Percentiles rank a stretch among this genome's conserved stretches.
Evolutionary conservation across 2,329 filamentous ascomycete genomes (phyloP).

Genomic region (Beauveria brongniartii): DNA sequence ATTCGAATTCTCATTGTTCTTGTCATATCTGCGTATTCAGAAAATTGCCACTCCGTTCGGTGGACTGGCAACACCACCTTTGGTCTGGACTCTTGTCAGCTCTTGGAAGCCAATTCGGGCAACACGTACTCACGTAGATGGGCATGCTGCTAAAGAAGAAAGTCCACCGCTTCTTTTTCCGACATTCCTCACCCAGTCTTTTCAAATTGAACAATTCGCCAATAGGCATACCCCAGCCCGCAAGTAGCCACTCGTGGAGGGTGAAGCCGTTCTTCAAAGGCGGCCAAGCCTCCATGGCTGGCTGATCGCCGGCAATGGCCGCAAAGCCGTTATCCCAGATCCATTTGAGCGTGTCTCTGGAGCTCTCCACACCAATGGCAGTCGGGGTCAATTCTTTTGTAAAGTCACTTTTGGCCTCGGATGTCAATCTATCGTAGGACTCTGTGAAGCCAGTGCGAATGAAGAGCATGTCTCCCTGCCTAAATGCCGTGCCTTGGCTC

Average conservation of each 20-base stretch:
- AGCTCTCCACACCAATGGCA: conserved; percentile 37
- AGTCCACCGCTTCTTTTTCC: conserved; percentile 24
- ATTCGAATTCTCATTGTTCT: no score
- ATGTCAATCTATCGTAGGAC: conserved; percentile 30
- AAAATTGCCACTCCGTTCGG: conserved; percentile 32
- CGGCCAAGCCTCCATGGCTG: conserved; percentile 43
- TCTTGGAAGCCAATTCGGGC: background rate
- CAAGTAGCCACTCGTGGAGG: conserved; percentile 37
- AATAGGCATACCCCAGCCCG: conserved; percentile 44
- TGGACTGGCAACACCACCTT: conserved; percentile 30
- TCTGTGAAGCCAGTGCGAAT: conserved; percentile 44
- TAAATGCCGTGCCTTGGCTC: conserved; percentile 34
- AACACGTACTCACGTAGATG: conserved; percentile 20
- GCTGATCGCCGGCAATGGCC: conserved; percentile 48
- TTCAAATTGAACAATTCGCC: conserved; percentile 42
- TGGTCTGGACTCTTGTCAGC: conserved; percentile 17
- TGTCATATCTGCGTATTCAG: conserved; percentile 13
- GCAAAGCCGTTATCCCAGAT: conserved; percentile 48
- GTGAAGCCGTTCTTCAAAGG: conserved; percentile 23
- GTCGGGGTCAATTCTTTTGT: conserved; percentile 23
- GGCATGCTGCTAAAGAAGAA: conserved; percentile 35
- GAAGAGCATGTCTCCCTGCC: conserved; percentile 47
- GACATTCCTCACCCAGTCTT: conserved; percentile 26
- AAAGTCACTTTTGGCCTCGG: conserved; percentile 28
- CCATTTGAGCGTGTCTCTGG: conserved; percentile 42